These are phyloP conservation scores for Geotrichum fermentans DNA, from an alignment of 1,139 yeast genomes.

Conservation along the genomic window DNA sequence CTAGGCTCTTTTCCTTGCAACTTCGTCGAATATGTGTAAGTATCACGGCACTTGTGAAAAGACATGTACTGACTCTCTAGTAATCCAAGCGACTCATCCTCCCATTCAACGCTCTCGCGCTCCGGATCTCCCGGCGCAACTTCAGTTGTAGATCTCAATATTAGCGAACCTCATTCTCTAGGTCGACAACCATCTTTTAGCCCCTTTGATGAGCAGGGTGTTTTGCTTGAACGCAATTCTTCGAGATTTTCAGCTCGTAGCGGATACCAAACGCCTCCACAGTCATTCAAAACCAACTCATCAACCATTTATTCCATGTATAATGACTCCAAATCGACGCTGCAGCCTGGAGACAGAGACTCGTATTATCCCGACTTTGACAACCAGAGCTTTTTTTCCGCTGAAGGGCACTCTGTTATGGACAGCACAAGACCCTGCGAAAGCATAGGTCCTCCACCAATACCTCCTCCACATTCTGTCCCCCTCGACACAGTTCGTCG, in stretches of 20 bases:
- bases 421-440: not conserved
- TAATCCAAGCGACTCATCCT: slow-evolving; percentile 15
- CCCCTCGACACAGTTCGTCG: slow-evolving; percentile 15
- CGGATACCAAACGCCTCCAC: slow-evolving; percentile 1
- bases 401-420: slow-evolving; percentile 1
- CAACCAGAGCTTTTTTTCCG: not conserved
- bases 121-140: not conserved
- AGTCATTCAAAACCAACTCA: not conserved
- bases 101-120: not conserved
- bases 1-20: slow-evolving; percentile 85
- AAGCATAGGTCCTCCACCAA: slow-evolving; percentile 28
- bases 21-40: slow-evolving; percentile 55
- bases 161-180: slow-evolving; percentile 9
- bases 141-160: slow-evolving; percentile 11
- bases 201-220: not conserved
- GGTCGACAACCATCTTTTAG: not conserved
- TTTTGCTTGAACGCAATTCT: not conserved
- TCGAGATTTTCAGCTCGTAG: slow-evolving; percentile 9
- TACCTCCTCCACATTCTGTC: slow-evolving; percentile 33
- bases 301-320: slow-evolving; percentile 9
- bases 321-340: slow-evolving; percentile 11
- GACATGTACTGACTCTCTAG: not conserved
- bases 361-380: slow-evolving; percentile 2
- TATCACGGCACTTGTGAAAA: not conserved
- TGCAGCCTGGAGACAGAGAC: slow-evolving; percentile 7